phyloP scores from a whole-genome alignment of 495 filamentous ascomycete species.

The Sordaria brevicollis region DNA sequence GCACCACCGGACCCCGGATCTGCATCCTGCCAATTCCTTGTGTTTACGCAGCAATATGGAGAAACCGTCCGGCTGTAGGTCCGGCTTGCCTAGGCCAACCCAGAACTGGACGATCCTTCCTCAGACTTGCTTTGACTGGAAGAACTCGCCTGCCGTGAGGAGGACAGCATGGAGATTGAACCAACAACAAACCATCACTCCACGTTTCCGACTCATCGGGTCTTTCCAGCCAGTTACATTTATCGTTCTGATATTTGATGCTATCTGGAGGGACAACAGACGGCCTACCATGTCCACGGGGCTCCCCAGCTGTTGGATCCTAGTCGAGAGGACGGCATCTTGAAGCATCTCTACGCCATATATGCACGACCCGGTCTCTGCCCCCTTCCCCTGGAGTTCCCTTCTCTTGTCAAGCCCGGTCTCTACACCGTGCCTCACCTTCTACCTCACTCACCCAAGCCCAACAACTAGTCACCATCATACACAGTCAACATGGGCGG shows the following conservation, averaged over 20 bases:
- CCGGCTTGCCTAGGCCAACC: background rate
- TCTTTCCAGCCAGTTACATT: background rate
- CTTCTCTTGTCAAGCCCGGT: background rate
- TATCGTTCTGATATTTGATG: background rate
- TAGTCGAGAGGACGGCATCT: background rate
- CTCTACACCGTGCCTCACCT: background rate
- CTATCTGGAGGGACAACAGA: background rate
- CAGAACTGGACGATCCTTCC: background rate
- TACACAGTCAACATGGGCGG: slow-evolving; percentile 27
- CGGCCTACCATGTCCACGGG: background rate
- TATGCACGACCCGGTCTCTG: background rate
- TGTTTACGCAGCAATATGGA: background rate
- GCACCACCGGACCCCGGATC: background rate
- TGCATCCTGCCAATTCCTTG: background rate
- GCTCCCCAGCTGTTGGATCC: background rate
- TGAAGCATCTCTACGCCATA: background rate
- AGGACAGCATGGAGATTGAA: background rate
- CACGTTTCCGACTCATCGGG: background rate
- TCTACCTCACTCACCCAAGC: background rate
- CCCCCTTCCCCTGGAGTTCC: background rate
- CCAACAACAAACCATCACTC: background rate
- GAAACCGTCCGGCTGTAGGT: background rate
- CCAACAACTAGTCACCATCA: background rate
- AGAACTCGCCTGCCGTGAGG: background rate
- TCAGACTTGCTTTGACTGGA: background rate